Base-by-base conservation (phyloP, 202 grass and related monocot species). In the Bolboschoenoplectus hybrid region DNA sequence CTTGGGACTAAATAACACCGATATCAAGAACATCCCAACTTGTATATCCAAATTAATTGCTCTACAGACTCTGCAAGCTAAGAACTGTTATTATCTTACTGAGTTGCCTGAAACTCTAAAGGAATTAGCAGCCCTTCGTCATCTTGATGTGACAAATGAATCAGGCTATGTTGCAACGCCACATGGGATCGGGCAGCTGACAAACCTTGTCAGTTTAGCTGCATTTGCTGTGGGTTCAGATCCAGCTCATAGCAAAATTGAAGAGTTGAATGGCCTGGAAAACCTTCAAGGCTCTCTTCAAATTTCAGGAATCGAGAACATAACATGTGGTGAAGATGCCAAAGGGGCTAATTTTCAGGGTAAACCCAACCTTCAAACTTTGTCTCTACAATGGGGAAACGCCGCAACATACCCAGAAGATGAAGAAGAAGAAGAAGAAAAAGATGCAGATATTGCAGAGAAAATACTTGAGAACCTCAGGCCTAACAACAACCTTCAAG, bases 91-190 rank as follows among this genome's bases (percentile, higher is more conserved):
- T 49, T 19, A 83, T 4, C 81, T 90, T 14, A 79, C 6, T 63
- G 81, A 91, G 4, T 85, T 91, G 60, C 89, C 89, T 53, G 7
- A 19, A 82, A 86, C 2, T 61, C 71, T 58, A 52, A 39, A 4
- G n/a, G 61, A 49, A 52, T 49, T 91, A 47, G 5, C 0, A 16
- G 73, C 56, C 19, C 63, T 91, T 7, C 82, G 82, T 7, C 89
- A 85, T 57, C 89, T 88, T 87, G 85, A 90, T 70, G 69, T 84
- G 40, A 63, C 0, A n/a, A 86, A 90, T 61, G 40, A 87, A 81
- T 13, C 4, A 0, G 69, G 44, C n/a, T 35, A 46, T 44, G 73
- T 88, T 9, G 1, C 63, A 61, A 78, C 88, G 81, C 82, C 82
- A n/a, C 34, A 10, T 35, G 86, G 85, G 4, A 91, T 91, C 0